These are phyloP conservation scores for Paecilomyces fulvus DNA, from an alignment of 2,329 filamentous ascomycete genomes.

Conservation along the genomic window DNA sequence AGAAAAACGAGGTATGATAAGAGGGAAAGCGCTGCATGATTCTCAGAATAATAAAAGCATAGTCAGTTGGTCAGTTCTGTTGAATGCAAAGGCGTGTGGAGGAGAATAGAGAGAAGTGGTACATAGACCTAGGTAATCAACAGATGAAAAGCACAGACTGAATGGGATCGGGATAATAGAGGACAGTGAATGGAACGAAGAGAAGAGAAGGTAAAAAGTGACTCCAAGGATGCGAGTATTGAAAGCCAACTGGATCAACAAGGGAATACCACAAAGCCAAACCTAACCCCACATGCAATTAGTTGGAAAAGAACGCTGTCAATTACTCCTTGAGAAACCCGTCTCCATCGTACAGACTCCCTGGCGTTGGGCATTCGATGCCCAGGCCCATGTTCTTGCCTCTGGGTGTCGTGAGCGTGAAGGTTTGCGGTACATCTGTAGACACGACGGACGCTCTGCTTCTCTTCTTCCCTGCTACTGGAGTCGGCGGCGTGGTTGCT, in stretches of 20 bases:
- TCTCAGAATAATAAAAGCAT: too few species aligned
- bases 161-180: neutral
- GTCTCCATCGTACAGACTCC: conserved; percentile 39
- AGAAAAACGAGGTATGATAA: too few species aligned
- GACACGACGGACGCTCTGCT: neutral
- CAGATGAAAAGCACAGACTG: neutral
- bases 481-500: neutral
- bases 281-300: neutral
- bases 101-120: too few species aligned
- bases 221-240: neutral
- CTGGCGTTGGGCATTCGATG: conserved; percentile 30
- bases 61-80: too few species aligned
- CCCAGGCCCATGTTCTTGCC: conserved; percentile 20
- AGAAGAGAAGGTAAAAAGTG: neutral
- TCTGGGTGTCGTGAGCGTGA: conserved; percentile 17
- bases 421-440: conserved; percentile 8
- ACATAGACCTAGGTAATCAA: neutral
- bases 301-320: neutral
- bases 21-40: too few species aligned
- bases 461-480: neutral
- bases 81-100: too few species aligned
- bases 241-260: neutral
- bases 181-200: neutral
- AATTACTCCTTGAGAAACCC: conserved; percentile 29
- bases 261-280: neutral